phyloP scores from a whole-genome alignment of 805 yeast species.

The Kockiozyma suomiensis region DNA sequence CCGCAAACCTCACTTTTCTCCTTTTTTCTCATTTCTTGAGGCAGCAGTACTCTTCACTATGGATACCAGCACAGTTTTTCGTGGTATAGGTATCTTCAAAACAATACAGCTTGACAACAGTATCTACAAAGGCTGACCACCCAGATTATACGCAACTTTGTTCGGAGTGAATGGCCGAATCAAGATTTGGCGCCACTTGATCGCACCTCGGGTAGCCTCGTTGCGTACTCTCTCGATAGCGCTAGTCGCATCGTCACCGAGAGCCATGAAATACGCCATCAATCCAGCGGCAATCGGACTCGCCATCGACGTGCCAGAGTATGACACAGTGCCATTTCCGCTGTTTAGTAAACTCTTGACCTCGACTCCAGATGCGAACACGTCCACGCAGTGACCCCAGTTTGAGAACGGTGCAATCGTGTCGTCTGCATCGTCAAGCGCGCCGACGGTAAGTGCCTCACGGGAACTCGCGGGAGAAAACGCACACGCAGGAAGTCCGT shows the following conservation, averaged over 20 bases:
- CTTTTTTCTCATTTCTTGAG: too few species aligned
- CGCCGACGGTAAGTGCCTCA: constrained; percentile 80
- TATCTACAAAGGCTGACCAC: constrained; percentile 6
- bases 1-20: too few species aligned
- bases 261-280: constrained; percentile 69
- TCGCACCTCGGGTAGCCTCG: constrained; percentile 29
- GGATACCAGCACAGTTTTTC: too few species aligned
- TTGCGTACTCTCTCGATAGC: constrained; percentile 37
- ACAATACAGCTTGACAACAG: too few species aligned
- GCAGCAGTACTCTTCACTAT: too few species aligned
- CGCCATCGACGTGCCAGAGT: constrained; percentile 94
- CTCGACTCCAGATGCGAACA: constrained; percentile 85
- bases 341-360: constrained; percentile 58
- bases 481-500: constrained; percentile 72
- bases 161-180: constrained; percentile 36
- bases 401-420: constrained; percentile 78
- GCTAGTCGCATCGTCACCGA: constrained; percentile 37
- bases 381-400: constrained; percentile 90
- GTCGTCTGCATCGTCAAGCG: constrained; percentile 76
- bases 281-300: constrained; percentile 95
- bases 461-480: constrained; percentile 85
- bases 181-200: constrained; percentile 33
- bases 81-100: too few species aligned
- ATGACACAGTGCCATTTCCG: constrained; percentile 36
- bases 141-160: constrained; percentile 30